Percentiles rank a stretch among this genome's conserved stretches.
Conservation (phyloP, 2,329 filamentous ascomycete species). For the Mycogone perniciosa region DNA sequence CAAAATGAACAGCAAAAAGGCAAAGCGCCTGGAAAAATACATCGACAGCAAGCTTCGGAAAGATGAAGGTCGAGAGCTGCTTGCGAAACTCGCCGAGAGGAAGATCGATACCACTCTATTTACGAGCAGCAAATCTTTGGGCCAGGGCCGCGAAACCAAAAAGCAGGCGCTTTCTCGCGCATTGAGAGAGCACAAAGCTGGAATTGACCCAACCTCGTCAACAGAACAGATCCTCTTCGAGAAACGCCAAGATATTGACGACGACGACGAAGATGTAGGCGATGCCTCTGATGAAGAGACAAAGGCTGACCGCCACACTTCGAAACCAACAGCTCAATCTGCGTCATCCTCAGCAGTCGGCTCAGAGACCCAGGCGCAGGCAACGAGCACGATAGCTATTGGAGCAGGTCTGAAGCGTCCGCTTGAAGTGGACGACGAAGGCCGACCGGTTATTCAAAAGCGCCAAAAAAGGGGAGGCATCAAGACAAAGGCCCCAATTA, state of each 20-base stretch:
- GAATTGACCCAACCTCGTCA: conserved; percentile 50
- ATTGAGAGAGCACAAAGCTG: conserved; percentile 58
- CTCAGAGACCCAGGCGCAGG: background rate
- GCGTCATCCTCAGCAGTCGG: too few relatives aligned
- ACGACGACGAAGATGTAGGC: conserved; percentile 25
- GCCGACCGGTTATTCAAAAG: conserved; percentile 76
- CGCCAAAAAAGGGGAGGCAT: conserved; percentile 65
- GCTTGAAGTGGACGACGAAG: conserved; percentile 70
- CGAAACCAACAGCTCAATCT: background rate
- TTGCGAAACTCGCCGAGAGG: conserved; percentile 72
- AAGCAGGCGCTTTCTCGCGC: conserved; percentile 60
- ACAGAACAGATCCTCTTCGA: conserved; percentile 50
- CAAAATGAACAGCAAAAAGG: conserved; percentile 59
- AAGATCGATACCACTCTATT: conserved; percentile 80
- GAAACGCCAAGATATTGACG: conserved; percentile 23
- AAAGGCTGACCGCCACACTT: conserved; percentile 12
- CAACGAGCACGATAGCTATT: conserved; percentile 21
- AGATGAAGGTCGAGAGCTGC: conserved; percentile 79
- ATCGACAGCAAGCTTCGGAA: conserved; percentile 88
- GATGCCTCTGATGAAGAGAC: conserved; percentile 12
- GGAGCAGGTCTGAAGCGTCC: conserved; percentile 85
- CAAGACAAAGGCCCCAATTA: conserved; percentile 46
- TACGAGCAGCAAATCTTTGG: conserved; percentile 69
- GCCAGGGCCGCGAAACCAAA: conserved; percentile 65
- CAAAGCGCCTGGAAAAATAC: conserved; percentile 61